Percentiles rank a stretch among this genome's conserved stretches.
Conservation (phyloP, 176 grass and related monocot species). For the Musa beccarii region DNA sequence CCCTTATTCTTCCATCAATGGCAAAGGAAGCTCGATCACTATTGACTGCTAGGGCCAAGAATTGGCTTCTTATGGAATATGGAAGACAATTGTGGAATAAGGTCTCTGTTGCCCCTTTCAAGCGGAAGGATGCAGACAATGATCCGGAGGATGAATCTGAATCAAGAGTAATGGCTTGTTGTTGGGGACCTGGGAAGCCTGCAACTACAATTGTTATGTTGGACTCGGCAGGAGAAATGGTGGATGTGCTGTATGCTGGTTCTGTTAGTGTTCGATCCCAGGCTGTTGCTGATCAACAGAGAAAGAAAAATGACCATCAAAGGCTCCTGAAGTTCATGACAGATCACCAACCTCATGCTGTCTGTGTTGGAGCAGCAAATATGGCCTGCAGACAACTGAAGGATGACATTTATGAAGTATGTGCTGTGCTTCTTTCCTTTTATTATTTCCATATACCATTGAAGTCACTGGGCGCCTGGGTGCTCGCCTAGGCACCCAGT, state of each 20-base stretch:
- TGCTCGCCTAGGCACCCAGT: no score
- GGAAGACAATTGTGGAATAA: conserved; percentile 67
- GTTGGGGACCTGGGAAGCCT: conserved; percentile 96
- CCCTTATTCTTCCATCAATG: conserved; percentile 72
- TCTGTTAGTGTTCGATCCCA: conserved; percentile 86
- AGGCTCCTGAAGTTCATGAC: conserved; percentile 91
- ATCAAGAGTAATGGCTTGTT: conserved; percentile 83
- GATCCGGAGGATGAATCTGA: conserved; percentile 76
- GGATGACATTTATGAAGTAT: conserved; percentile 97
- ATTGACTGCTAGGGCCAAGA: conserved; percentile 62
- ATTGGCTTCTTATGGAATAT: conserved; percentile 73
- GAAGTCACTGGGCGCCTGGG: not conserved
- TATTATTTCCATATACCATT: not conserved
- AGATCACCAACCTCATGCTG: conserved; percentile 79
- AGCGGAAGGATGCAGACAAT: conserved; percentile 55
- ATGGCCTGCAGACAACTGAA: conserved; percentile 87
- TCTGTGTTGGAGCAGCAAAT: conserved; percentile 88
- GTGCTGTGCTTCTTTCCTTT: not conserved
- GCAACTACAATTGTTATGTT: conserved; percentile 90
- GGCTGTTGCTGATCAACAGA: conserved; percentile 71
- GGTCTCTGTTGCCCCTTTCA: conserved; percentile 83
- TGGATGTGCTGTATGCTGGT: conserved; percentile 93
- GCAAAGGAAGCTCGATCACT: conserved; percentile 75
- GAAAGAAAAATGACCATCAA: conserved; percentile 91
- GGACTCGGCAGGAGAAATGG: conserved; percentile 86